Base-by-base conservation (phyloP, 805 yeast genomes). In the Pichia heedii region DNA sequence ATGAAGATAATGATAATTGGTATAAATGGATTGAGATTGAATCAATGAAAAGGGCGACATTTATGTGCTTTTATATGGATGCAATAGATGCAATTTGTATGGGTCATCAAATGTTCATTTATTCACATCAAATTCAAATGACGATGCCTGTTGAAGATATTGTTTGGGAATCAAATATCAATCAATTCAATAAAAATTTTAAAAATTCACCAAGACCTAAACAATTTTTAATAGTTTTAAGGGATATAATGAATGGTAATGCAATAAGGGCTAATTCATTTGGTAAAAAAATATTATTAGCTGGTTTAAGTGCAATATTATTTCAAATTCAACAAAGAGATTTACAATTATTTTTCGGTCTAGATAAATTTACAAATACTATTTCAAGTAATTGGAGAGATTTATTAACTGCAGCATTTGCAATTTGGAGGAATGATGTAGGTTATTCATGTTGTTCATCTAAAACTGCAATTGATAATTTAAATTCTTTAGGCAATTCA, bases 11-110 rank as follows among this genome's bases (percentile, higher is more conserved):
- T 26, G 57, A 53, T 30, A 42, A 63, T 52, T 72, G 77, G 74
- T 53, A 70, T 61, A 68, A 73, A 50, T 86, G 95, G 95, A 80
- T 86, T 13, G 86, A 84, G 43, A 76, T 78, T 34, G 96, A 86
- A 61, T 74, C 80, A 39, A 68, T 84, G 69, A 86, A 86, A 57
- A 63, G 96, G 45, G 73, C 83, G 1, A 84, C 94, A 1, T 76
- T 80, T 46, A 77, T 84, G 77, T 87, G 94, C 13, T 87, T 86
- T 57, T 82, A 81, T 56, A 68, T 83, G 54, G 96, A 86, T 61
- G 79, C 83, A 2, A 72, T 81, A 2, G 94, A 87, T 64, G 83
- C 87, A 33, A 76, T 82, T 15, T 73, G 84, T 39, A 85, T 82
- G 59, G 83, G 94, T 6, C 95, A 86, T 61, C 75, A 81, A 45